A percentile compares a stretch with the other conserved stretches of the same genome.
These are phyloP conservation scores for Geosiphon pyriformis DNA, from an alignment of 192 early-diverging fungal genomes.

Conservation along the genomic window DNA sequence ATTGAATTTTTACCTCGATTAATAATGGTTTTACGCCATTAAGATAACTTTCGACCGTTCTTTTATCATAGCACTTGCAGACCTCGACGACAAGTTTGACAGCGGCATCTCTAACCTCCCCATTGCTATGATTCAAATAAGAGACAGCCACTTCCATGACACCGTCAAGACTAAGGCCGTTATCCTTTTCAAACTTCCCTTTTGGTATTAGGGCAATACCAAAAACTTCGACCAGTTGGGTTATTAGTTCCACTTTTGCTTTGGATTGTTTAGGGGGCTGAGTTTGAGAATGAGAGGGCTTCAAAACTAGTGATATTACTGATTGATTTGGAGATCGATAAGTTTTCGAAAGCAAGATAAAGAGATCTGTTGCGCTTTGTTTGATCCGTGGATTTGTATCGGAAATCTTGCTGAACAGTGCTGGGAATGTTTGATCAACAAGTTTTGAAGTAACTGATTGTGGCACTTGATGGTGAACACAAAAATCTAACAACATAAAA, in stretches of 20 bases:
- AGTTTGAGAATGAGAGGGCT: constrained; percentile 33
- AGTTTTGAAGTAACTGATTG: constrained; percentile 36
- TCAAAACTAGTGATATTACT: constrained; percentile 49
- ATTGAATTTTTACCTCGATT: constrained; percentile 26
- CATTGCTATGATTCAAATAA: constrained; percentile 53
- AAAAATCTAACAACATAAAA: constrained; percentile 39
- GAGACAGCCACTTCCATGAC: constrained; percentile 51
- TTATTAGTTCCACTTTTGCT: constrained; percentile 49
- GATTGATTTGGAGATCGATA: constrained; percentile 43
- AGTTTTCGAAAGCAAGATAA: constrained; percentile 45
- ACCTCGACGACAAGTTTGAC: constrained; percentile 49
- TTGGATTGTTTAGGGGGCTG: constrained; percentile 46
- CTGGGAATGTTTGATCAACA: constrained; percentile 43
- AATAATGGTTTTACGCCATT: constrained; percentile 32
- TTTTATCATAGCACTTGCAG: constrained; percentile 32
- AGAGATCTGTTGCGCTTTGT: constrained; percentile 39
- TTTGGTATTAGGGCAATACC: constrained; percentile 37
- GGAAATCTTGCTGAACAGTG: constrained; percentile 45
- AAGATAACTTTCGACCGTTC: constrained; percentile 34
- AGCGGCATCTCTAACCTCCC: constrained; percentile 55
- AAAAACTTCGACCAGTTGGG: constrained; percentile 38
- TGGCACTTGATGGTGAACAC: constrained; percentile 43
- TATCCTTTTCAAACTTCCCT: constrained; percentile 30
- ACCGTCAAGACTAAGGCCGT: constrained; percentile 44
- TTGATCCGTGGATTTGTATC: constrained; percentile 56